These are phyloP conservation scores for Hylodesmum podocarpum DNA, from an alignment of 306 rosid genomes.

Conservation along the genomic window DNA sequence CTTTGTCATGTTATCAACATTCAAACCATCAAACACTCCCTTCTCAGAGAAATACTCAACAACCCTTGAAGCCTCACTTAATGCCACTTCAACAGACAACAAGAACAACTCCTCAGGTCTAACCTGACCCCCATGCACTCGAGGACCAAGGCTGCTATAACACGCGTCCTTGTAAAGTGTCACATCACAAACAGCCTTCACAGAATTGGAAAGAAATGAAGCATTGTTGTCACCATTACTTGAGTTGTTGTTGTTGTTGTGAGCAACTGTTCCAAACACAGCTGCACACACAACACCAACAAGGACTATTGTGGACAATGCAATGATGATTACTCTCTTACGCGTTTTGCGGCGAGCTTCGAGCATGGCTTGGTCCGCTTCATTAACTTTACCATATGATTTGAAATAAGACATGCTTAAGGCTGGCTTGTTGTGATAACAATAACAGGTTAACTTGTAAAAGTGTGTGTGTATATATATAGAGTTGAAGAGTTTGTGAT, in stretches of 20 bases:
- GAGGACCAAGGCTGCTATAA: slow-evolving; percentile 40
- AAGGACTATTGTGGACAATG: slow-evolving; percentile 53
- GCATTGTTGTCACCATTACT: not conserved
- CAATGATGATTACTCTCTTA: slow-evolving; percentile 52
- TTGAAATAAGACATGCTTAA: slow-evolving; percentile 44
- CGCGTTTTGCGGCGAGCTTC: slow-evolving; percentile 44
- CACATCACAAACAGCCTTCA: slow-evolving; percentile 65
- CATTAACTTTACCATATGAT: slow-evolving; percentile 56
- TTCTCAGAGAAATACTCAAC: slow-evolving; percentile 36
- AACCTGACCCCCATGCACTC: slow-evolving; percentile 39
- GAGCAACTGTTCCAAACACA: slow-evolving; percentile 46
- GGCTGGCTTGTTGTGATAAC: not conserved
- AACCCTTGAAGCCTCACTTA: slow-evolving; percentile 38
- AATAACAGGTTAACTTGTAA: not conserved
- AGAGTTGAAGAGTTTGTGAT: not conserved
- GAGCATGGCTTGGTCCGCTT: slow-evolving; percentile 44
- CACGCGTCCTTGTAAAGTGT: slow-evolving; percentile 63
- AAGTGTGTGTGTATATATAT: not conserved
- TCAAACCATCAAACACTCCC: slow-evolving; percentile 29
- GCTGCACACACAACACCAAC: slow-evolving; percentile 48
- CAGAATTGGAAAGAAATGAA: slow-evolving; percentile 23
- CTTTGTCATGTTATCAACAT: slow-evolving; percentile 36
- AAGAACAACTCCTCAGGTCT: slow-evolving; percentile 48
- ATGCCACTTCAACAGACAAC: slow-evolving; percentile 53
- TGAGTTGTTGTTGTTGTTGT: not conserved